A percentile compares a stretch with the other conserved stretches of the same genome.
phyloP scores from a whole-genome alignment of 495 filamentous ascomycete genomes.

The Penicillium ochrochloron region DNA sequence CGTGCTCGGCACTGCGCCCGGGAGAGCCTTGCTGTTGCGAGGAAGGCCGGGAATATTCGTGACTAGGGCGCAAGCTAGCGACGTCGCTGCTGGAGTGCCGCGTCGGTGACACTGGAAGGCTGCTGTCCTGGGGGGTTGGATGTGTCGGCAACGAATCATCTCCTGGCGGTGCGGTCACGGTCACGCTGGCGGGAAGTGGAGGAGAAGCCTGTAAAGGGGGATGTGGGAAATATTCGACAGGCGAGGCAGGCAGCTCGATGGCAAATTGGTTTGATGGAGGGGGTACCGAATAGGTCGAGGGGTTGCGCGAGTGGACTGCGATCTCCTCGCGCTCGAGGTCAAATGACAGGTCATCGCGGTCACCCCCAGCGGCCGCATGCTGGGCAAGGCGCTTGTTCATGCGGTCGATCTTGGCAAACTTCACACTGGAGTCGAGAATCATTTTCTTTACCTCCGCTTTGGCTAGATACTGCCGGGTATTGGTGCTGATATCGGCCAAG shows the following conservation, averaged over 20 bases:
- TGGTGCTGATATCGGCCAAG: slow-evolving; percentile 89
- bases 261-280: slow-evolving; percentile 54
- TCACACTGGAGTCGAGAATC: slow-evolving; percentile 75
- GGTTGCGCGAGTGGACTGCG: slow-evolving; percentile 19
- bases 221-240: slow-evolving; percentile 39
- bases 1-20: slow-evolving; percentile 50
- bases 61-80: slow-evolving; percentile 41
- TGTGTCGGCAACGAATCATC: slow-evolving; percentile 41
- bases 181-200: slow-evolving; percentile 35
- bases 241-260: slow-evolving; percentile 68
- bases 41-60: slow-evolving; percentile 37
- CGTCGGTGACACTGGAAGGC: slow-evolving; percentile 28
- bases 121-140: slow-evolving; percentile 40
- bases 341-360: slow-evolving; percentile 32
- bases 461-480: slow-evolving; percentile 81
- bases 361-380: slow-evolving; percentile 44
- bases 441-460: slow-evolving; percentile 73
- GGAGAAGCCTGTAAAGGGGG: slow-evolving; percentile 36
- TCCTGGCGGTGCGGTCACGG: slow-evolving; percentile 29
- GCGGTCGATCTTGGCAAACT: slow-evolving; percentile 80
- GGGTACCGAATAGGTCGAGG: slow-evolving; percentile 36
- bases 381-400: slow-evolving; percentile 57
- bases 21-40: slow-evolving; percentile 49
- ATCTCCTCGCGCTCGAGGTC: slow-evolving; percentile 35
- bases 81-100: slow-evolving; percentile 47